Evolutionary conservation across 768 basidiomycete genomes (phyloP).

Genomic region (Gloeopeniophorella convolvens): DNA sequence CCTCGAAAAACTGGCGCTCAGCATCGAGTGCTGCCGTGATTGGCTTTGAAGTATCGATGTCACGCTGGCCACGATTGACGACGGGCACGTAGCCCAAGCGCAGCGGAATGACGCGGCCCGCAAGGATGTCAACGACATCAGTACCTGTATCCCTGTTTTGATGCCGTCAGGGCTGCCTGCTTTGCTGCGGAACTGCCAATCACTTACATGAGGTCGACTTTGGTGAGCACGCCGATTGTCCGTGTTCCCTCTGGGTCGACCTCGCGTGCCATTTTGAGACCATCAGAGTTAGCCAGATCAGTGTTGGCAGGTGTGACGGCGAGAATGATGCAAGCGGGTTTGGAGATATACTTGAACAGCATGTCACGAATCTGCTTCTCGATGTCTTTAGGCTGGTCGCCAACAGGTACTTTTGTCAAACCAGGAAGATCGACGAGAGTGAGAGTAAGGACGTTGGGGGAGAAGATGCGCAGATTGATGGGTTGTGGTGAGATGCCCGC

Average conservation of each 20-base stretch:
- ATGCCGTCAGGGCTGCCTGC: slow-evolving; percentile 3
- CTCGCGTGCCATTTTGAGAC: slow-evolving; percentile 90
- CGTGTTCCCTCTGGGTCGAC: slow-evolving; percentile 95
- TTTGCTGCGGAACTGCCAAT: slow-evolving; percentile 13
- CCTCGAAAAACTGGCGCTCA: slow-evolving; percentile 93
- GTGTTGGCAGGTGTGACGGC: slow-evolving; percentile 95
- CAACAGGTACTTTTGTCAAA: slow-evolving; percentile 90
- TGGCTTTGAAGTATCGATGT: slow-evolving; percentile 85
- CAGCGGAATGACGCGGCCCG: slow-evolving; percentile 92
- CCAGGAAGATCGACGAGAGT: slow-evolving; percentile 98
- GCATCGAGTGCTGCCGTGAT: slow-evolving; percentile 82
- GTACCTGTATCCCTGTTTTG: slow-evolving; percentile 86
- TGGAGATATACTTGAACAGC: slow-evolving; percentile 91
- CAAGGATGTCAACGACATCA: slow-evolving; percentile 97
- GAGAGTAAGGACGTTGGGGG: slow-evolving; percentile 93
- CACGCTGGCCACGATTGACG: slow-evolving; percentile 96
- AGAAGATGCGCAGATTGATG: slow-evolving; percentile 96
- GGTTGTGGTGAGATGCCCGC: slow-evolving; percentile 96
- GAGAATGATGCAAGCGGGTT: slow-evolving; percentile 92
- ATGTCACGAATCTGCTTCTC: slow-evolving; percentile 97
- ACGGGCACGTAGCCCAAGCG: slow-evolving; percentile 97
- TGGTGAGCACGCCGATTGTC: slow-evolving; percentile 97
- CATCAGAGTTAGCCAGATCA: slow-evolving; percentile 98
- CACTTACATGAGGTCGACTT: slow-evolving; percentile 92
- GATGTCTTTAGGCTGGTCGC: slow-evolving; percentile 95